phyloP scores from a whole-genome alignment of 257 asterid genomes.

The Solanum pinnatisectum region DNA sequence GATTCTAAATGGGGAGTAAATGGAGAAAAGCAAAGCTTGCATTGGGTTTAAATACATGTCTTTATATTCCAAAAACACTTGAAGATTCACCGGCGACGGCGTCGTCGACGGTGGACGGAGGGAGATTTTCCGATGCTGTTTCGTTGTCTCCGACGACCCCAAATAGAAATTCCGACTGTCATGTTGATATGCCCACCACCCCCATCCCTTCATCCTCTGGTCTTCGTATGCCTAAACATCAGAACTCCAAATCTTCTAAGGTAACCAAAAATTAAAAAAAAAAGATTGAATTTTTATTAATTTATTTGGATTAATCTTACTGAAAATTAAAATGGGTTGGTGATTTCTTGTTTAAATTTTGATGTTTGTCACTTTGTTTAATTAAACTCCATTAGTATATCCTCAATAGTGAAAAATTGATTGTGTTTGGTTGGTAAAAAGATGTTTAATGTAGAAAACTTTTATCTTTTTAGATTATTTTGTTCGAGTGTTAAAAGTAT shows the following conservation, averaged over 20 bases:
- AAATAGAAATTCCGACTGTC: constrained; percentile 19
- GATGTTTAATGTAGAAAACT: background rate
- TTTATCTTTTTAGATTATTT: background rate
- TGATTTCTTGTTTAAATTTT: background rate
- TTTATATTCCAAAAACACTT: constrained; percentile 34
- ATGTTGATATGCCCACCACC: constrained; percentile 42
- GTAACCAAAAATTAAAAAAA: background rate
- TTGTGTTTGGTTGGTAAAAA: no score
- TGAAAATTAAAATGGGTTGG: background rate
- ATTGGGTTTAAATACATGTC: constrained; percentile 55
- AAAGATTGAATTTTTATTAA: background rate
- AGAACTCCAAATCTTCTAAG: background rate
- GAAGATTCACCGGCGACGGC: constrained; percentile 15
- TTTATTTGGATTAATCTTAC: background rate
- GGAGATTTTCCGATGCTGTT: constrained; percentile 27
- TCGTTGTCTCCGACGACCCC: constrained; percentile 25
- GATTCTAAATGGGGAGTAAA: constrained; percentile 49
- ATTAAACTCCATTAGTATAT: background rate
- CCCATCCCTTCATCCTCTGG: constrained; percentile 79
- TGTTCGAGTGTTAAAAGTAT: background rate
- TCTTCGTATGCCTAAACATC: constrained; percentile 38
- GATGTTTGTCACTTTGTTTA: background rate
- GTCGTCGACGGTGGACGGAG: background rate
- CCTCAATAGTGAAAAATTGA: background rate
- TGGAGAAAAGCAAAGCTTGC: constrained; percentile 74